Evolutionary conservation across 2,329 filamentous ascomycete species (phyloP), one percentile per base, ranked within the genome.

Genomic region (Cryoendolithus antarcticus): DNA sequence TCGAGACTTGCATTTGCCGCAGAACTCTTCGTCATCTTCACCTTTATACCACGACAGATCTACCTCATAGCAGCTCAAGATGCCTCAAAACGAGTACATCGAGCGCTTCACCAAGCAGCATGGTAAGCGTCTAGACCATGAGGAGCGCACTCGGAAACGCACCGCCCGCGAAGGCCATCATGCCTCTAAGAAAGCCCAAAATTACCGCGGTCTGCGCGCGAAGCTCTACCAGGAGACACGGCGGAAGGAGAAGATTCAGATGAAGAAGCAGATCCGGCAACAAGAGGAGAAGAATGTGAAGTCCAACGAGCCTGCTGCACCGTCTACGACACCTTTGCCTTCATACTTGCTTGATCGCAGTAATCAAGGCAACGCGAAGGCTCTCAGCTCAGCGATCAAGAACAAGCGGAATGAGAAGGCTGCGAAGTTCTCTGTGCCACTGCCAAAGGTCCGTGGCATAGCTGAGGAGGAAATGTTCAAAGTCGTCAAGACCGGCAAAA

Each of bases 211-310:
- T 48, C 76, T 96, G 53, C 74, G 86, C 46, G 91, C 91, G 52
- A 98, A 98, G 72, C 70, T 93, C 56, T 80, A 91, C 69, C 82
- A 89, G 63, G 80, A 96, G 75, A 86, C 88, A 71, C 77, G 91
- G 19, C 84, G 86, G 69, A 82, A 88, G 62, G 88, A 98, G 72
- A 98, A 98, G 80, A 93, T 94, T 60, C 86, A 93, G 74, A 88
- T 94, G 82, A 82, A 82, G 65, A 93, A 94, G 74, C 71, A 79
- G 57, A 93, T 98, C 74, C 85, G 83, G 66, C 82, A 85, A 33
- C 85, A 94, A 69, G 91, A 98, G 66, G 85, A 95, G 71, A 80
- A 86, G 66, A 93, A 95, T 59, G 79, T 96, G 70, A 94, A 96
- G 68, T 84, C 82, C 7, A 69, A 75, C 27, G 79, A 80, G 40